Percentiles rank a stretch among this genome's conserved stretches.
These are phyloP conservation scores for Chlamydomonas reinhardtii DNA, from an alignment of 163 green algal genomes.

Conservation along the genomic window DNA sequence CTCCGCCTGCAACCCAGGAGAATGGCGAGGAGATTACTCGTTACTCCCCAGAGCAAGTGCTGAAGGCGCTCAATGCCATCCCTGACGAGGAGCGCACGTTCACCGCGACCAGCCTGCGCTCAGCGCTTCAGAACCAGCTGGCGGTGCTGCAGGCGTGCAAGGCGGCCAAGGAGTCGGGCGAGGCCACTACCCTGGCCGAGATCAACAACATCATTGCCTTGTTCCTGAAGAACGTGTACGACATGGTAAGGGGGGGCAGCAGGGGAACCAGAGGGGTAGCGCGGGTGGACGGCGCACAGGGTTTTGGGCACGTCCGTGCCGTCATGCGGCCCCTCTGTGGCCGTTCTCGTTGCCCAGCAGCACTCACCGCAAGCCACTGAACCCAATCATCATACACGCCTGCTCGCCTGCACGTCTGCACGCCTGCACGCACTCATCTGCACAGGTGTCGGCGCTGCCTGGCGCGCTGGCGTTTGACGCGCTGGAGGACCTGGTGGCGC, in stretches of 20 bases:
- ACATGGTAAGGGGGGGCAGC: slow-evolving; percentile 17
- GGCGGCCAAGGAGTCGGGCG: neutral
- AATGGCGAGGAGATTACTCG: neutral
- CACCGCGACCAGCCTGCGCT: neutral
- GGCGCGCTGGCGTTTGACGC: slow-evolving; percentile 37
- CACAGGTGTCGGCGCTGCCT: slow-evolving; percentile 35
- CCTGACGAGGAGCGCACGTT: slow-evolving; percentile 18
- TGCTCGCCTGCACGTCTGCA: too few species aligned
- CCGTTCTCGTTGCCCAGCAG: too few species aligned
- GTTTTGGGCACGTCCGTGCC: too few species aligned
- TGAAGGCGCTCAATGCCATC: slow-evolving; percentile 6
- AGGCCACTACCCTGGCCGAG: neutral
- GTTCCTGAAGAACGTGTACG: slow-evolving; percentile 33
- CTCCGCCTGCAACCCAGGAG: too few species aligned
- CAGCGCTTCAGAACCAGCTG: neutral
- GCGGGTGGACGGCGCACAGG: too few species aligned
- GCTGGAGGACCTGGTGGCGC: slow-evolving; percentile 34
- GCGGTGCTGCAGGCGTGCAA: neutral
- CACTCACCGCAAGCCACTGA: too few species aligned
- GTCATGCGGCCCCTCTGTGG: too few species aligned
- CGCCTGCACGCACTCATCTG: too few species aligned
- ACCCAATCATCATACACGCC: too few species aligned
- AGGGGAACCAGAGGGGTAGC: too few species aligned
- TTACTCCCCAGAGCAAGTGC: slow-evolving; percentile 10
- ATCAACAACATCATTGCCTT: neutral